Conservation (phyloP, 495 filamentous ascomycete genomes). For the Hamigera avellanea region DNA sequence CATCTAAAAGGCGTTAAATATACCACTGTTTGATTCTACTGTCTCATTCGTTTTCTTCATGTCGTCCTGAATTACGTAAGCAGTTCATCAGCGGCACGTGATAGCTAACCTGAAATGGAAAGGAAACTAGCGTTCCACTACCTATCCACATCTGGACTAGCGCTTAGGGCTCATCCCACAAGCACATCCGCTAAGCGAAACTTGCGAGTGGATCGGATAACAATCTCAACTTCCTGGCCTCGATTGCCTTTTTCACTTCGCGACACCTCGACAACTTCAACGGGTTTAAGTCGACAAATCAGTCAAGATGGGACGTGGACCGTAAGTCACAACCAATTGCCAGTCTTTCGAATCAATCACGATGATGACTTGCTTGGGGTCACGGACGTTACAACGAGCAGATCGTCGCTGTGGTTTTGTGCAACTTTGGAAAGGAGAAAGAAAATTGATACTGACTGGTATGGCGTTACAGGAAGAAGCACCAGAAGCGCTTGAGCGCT, state of each 20-base stretch:
- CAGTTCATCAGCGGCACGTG: neutral
- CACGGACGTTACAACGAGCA: no score
- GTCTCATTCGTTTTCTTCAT: neutral
- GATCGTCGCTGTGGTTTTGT: no score
- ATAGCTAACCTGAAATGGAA: no score
- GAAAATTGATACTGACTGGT: conserved; percentile 16
- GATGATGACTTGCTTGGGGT: neutral
- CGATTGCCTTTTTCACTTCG: conserved; percentile 12
- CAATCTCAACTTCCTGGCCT: conserved; percentile 4
- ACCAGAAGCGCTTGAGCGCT: conserved; percentile 98
- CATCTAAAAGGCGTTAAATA: conserved; percentile 8
- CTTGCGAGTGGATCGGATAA: conserved; percentile 16
- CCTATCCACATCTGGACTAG: conserved; percentile 11
- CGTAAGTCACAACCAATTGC: conserved; percentile 36
- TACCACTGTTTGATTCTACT: conserved; percentile 6
- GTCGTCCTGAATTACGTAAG: neutral
- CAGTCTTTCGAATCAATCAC: neutral
- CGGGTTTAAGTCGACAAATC: conserved; percentile 32
- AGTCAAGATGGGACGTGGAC: conserved; percentile 55
- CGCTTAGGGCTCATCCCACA: conserved; percentile 21
- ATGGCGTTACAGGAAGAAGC: conserved; percentile 71
- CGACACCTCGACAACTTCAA: conserved; percentile 31
- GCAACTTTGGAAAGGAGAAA: no score
- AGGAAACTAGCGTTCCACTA: no score
- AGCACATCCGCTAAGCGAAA: conserved; percentile 28